Percentiles rank a stretch among this genome's conserved stretches.
phyloP scores from a whole-genome alignment of 2,329 filamentous ascomycete genomes.

The Trichoderma endophyticum region DNA sequence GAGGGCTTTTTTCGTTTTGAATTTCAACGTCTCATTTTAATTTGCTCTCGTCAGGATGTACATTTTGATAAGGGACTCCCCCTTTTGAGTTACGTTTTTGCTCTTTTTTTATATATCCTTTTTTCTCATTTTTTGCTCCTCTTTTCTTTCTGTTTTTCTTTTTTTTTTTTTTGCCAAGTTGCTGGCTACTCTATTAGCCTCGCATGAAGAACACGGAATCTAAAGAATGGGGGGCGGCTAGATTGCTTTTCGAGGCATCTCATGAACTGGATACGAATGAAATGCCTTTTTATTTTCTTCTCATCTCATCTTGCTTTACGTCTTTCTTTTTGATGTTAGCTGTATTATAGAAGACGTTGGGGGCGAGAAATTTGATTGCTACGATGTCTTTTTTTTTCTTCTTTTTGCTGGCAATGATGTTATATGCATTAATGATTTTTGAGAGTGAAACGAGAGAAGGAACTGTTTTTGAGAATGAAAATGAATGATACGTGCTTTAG shows the following conservation, averaged over 20 bases:
- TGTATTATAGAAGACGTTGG: constrained; percentile 21
- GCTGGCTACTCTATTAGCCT: neutral
- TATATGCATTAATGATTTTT: neutral
- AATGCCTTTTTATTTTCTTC: neutral
- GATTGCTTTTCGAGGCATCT: neutral
- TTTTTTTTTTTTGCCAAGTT: neutral
- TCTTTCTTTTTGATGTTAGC: constrained; percentile 13
- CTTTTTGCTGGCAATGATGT: neutral
- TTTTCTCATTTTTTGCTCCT: neutral
- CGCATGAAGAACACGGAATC: constrained; percentile 1
- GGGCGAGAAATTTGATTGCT: neutral
- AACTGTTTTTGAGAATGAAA: neutral
- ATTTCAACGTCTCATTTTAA: neutral
- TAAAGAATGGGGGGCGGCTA: neutral
- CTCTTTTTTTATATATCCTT: neutral
- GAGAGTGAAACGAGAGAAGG: neutral
- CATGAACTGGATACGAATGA: constrained; percentile 1
- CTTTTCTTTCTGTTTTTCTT: neutral
- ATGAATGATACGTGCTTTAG: neutral
- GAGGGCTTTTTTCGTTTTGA: neutral
- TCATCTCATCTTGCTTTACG: neutral
- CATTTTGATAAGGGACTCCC: neutral
- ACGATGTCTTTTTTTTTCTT: neutral
- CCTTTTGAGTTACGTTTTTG: neutral
- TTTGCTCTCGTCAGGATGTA: neutral